phyloP scores from a whole-genome alignment of 345 rosid species.

The Euphorbia lathyris region DNA sequence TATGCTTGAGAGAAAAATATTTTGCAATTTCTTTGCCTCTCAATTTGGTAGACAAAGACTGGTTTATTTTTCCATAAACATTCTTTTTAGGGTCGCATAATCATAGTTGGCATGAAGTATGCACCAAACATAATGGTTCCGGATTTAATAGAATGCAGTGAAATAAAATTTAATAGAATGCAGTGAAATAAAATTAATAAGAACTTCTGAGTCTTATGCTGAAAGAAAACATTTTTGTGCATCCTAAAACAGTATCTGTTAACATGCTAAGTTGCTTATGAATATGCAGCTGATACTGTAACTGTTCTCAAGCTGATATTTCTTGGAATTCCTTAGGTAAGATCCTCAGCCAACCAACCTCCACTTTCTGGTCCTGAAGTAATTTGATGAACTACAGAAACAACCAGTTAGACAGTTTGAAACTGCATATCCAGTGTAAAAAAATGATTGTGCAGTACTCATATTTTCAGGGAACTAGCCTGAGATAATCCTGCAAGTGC shows the following conservation, averaged over 20 bases:
- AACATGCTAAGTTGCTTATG: constrained; percentile 31
- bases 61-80: too few relatives aligned
- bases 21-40: too few relatives aligned
- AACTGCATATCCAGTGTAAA: neutral
- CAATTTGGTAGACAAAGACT: too few relatives aligned
- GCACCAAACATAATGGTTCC: neutral
- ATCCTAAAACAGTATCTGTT: too few relatives aligned
- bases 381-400: constrained; percentile 1
- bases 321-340: neutral
- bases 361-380: constrained; percentile 5
- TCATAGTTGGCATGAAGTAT: neutral
- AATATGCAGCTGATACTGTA: constrained; percentile 41
- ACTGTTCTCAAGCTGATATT: too few relatives aligned
- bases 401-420: constrained; percentile 1
- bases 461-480: constrained; percentile 26
- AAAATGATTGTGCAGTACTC: constrained; percentile 15
- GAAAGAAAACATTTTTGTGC: too few relatives aligned
- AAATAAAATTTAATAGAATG: too few relatives aligned
- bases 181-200: too few relatives aligned
- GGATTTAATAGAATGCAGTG: neutral
- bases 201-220: too few relatives aligned
- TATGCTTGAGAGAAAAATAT: too few relatives aligned
- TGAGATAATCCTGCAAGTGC: constrained; percentile 20
- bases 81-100: too few relatives aligned
- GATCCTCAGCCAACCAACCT: constrained; percentile 25